Conservation (phyloP, 192 early-diverging fungal genomes). For the Piromyces sp. region DNA sequence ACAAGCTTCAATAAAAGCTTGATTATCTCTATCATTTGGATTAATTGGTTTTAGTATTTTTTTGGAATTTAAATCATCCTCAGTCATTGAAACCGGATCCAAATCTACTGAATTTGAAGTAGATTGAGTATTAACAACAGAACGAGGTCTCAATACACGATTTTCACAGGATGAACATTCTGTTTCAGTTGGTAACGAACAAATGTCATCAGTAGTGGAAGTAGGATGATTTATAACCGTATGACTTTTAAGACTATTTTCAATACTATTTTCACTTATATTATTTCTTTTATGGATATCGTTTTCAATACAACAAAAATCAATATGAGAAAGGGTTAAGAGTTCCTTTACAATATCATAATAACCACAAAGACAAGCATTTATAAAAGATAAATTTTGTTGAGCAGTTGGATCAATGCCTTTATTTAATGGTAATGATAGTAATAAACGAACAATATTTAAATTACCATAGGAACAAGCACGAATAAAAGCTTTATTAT, state of each 20-base stretch:
- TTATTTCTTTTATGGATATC: not conserved
- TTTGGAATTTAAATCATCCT: too few species aligned
- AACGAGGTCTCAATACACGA: too few species aligned
- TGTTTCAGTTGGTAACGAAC: too few species aligned
- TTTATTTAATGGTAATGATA: not conserved
- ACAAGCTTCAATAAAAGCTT: not conserved
- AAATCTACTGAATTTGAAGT: too few species aligned
- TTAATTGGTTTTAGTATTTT: not conserved
- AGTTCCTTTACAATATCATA: not conserved
- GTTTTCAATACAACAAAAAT: not conserved
- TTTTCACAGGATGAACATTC: too few species aligned
- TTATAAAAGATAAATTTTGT: not conserved
- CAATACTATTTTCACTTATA: not conserved
- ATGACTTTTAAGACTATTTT: too few species aligned
- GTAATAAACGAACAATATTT: not conserved
- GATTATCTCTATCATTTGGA: not conserved
- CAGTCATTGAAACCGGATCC: too few species aligned
- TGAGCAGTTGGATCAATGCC: not conserved
- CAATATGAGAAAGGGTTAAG: not conserved
- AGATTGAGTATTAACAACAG: too few species aligned
- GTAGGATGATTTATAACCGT: too few species aligned
- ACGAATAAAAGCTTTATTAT: not conserved
- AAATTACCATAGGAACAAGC: not conserved
- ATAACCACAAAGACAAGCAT: not conserved
- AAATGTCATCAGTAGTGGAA: too few species aligned